phyloP scores from a whole-genome alignment of 768 basidiomycete species.

The Suillus spraguei region DNA sequence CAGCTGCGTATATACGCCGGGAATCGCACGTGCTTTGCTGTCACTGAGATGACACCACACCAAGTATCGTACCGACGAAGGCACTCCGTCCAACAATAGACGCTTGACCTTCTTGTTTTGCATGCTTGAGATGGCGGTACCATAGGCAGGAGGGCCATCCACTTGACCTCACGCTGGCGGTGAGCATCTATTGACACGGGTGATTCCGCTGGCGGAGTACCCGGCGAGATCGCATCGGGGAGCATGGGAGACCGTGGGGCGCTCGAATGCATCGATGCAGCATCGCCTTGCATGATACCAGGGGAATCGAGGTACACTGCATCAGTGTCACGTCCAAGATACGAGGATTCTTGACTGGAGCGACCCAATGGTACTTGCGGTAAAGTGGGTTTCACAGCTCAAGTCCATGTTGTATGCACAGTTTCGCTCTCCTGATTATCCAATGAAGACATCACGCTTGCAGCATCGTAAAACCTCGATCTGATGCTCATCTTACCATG shows the following conservation, averaged over 20 bases:
- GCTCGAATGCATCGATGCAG: slow-evolving; percentile 42
- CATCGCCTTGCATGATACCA: slow-evolving; percentile 39
- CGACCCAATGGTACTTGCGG: slow-evolving; percentile 42
- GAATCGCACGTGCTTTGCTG: slow-evolving; percentile 68
- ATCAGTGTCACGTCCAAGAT: slow-evolving; percentile 33
- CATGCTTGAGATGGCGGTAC: slow-evolving; percentile 62
- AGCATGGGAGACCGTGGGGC: slow-evolving; percentile 30
- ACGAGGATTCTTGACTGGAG: slow-evolving; percentile 56
- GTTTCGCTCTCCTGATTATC: slow-evolving; percentile 47
- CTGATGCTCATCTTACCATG: slow-evolving; percentile 41
- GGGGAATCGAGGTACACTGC: slow-evolving; percentile 19
- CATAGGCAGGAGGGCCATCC: slow-evolving; percentile 66
- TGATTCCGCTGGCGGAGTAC: slow-evolving; percentile 19
- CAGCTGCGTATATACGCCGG: slow-evolving; percentile 68
- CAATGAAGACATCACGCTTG: slow-evolving; percentile 24
- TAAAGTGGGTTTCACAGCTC: slow-evolving; percentile 71
- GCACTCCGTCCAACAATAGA: slow-evolving; percentile 76
- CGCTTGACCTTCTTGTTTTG: slow-evolving; percentile 82
- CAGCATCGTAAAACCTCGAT: slow-evolving; percentile 33
- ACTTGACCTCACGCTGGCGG: slow-evolving; percentile 73
- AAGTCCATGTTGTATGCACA: slow-evolving; percentile 81
- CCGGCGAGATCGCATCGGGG: slow-evolving; percentile 10
- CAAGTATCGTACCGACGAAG: slow-evolving; percentile 79
- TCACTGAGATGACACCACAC: slow-evolving; percentile 85
- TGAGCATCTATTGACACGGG: slow-evolving; percentile 54